Percentiles rank a stretch among this genome's conserved stretches.
phyloP scores from a whole-genome alignment of 1,284 basidiomycete species.

The Anthracocystis walkeri region DNA sequence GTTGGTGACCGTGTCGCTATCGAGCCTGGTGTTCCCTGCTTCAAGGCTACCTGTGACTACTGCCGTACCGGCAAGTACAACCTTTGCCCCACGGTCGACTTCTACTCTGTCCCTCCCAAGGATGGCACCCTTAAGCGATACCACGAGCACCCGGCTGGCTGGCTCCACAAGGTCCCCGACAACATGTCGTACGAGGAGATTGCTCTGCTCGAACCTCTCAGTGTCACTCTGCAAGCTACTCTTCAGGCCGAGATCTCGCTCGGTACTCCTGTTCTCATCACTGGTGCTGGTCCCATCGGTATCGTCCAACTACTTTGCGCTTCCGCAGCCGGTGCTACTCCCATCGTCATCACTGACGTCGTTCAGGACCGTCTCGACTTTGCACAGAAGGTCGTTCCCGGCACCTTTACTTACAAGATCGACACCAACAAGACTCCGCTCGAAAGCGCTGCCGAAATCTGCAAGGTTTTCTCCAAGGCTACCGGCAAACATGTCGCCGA shows the following conservation, averaged over 20 bases:
- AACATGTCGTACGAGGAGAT: slow-evolving; percentile 72
- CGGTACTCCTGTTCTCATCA: slow-evolving; percentile 67
- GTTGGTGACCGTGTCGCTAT: slow-evolving; percentile 65
- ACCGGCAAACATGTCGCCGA: slow-evolving; percentile 43
- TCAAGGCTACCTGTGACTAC: slow-evolving; percentile 71
- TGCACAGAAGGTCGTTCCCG: slow-evolving; percentile 72
- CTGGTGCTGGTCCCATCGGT: slow-evolving; percentile 72
- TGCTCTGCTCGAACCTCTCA: slow-evolving; percentile 73
- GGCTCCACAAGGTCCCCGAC: slow-evolving; percentile 73
- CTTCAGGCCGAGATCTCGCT: slow-evolving; percentile 72
- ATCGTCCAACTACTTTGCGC: slow-evolving; percentile 73
- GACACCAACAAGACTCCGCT: slow-evolving; percentile 36
- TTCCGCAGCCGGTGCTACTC: slow-evolving; percentile 73
- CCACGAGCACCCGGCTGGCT: slow-evolving; percentile 73
- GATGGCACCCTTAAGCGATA: slow-evolving; percentile 69
- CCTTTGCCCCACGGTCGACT: slow-evolving; percentile 69
- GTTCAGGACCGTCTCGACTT: slow-evolving; percentile 72
- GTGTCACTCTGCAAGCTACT: slow-evolving; percentile 73
- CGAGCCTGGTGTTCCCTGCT: slow-evolving; percentile 72
- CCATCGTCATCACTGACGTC: slow-evolving; percentile 74
- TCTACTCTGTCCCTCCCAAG: slow-evolving; percentile 69
- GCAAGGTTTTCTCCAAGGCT: slow-evolving; percentile 54
- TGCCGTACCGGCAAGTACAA: slow-evolving; percentile 74
- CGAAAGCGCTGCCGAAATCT: slow-evolving; percentile 56
- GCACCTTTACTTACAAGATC: slow-evolving; percentile 70